Conservation (phyloP, 176 grass and related monocot genomes). For the Triticum urartu region DNA sequence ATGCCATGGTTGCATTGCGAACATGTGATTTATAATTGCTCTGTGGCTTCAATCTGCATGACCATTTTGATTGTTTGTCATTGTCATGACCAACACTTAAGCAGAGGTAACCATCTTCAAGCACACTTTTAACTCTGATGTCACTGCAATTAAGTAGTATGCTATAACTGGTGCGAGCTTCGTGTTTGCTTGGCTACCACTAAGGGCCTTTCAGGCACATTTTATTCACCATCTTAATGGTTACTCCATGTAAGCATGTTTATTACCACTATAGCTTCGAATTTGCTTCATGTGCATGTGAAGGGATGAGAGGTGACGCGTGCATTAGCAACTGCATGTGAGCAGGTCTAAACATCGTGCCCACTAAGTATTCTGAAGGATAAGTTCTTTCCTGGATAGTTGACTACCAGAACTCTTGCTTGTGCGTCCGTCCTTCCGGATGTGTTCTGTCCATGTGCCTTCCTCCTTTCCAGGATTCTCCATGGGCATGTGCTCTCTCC, state of each 20-base stretch:
- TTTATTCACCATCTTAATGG: background rate
- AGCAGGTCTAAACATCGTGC: background rate
- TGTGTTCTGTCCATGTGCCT: constrained; percentile 18
- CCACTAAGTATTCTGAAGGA: background rate
- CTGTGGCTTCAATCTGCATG: background rate
- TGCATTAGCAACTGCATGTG: constrained; percentile 13
- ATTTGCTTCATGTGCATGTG: background rate
- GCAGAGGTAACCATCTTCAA: background rate
- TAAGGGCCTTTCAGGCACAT: background rate
- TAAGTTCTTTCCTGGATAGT: constrained; percentile 7
- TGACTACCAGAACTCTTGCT: constrained; percentile 17
- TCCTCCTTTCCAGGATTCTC: background rate
- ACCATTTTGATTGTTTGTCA: constrained; percentile 4
- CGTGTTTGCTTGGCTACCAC: background rate
- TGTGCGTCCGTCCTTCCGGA: constrained; percentile 22
- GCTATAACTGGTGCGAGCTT: background rate
- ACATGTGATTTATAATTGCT: background rate
- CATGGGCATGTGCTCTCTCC: constrained; percentile 7
- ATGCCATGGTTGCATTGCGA: background rate
- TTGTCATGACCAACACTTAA: background rate
- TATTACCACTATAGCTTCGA: background rate
- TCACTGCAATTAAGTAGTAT: no score
- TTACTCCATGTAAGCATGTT: background rate
- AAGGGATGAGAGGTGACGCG: background rate
- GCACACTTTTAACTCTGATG: background rate